Evolutionary conservation across 148 eudicot species (phyloP), one percentile per base, ranked within the genome.

Genomic region (Camellia sinensis): DNA sequence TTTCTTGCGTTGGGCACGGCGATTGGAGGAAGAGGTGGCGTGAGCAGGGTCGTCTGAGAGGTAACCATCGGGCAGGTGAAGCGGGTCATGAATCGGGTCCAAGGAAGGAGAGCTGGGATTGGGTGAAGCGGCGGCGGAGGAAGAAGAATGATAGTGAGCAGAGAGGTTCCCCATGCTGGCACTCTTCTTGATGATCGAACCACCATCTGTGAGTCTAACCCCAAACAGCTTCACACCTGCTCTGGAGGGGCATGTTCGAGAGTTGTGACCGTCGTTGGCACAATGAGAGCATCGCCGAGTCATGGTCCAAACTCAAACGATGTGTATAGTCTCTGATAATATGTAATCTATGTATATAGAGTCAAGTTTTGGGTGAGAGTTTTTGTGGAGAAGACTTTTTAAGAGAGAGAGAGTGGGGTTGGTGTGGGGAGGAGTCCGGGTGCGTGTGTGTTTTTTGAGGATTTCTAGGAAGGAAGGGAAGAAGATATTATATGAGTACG

Each of bases 201-300:
- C 96, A 85, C 7, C 6, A 7, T 92, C 92, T 0, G 92, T 95
- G 4, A 93, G 75, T 80, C 93, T 86, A 3, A 95, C 98, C 11
- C 98, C 98, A 62, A 95, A 95, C 54, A 94, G 80, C 88, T 75
- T 92, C 66, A 95, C 89, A 0, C 72, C 57, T 7, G 3, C 79
- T 2, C 89, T 84, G 2, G 89, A 68, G 4, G 97, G 92, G 72
- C 97, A 93, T 1, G 97, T 93, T 5, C 97, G 88, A 17, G 92
- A 89, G 90, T 91, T 92, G 85, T 92, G 98, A 64, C 98, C 98
- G 77, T 89, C 90, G 88, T 89, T 83, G 77, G 88, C 87, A 78
- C 98, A 94, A 83, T 89, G 94, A 59, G 97, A 94, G 80, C 98
- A 94, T 21, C 92, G 88, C 78, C 97, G 89, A 80, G 94, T 91